phyloP scores from a whole-genome alignment of 768 basidiomycete species.

The Termitomyces sp. region DNA sequence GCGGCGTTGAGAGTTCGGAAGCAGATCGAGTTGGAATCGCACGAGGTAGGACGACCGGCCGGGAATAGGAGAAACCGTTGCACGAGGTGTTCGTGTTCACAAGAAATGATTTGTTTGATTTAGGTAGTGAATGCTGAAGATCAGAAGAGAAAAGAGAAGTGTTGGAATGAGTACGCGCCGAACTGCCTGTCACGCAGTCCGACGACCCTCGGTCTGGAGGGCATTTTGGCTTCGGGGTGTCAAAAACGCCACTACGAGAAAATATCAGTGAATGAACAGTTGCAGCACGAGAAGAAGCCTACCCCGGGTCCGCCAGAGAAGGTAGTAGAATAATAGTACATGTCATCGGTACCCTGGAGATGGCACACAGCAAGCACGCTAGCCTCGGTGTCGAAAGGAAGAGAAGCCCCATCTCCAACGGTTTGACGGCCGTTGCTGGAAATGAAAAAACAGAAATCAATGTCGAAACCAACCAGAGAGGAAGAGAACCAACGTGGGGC shows the following conservation, averaged over 20 bases:
- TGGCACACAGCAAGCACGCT: slow-evolving; percentile 85
- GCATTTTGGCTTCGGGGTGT: slow-evolving; percentile 87
- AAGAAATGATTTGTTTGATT: slow-evolving; percentile 15
- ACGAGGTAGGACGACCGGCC: slow-evolving; percentile 30
- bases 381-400: slow-evolving; percentile 68
- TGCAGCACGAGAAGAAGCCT: slow-evolving; percentile 16
- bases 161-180: slow-evolving; percentile 57
- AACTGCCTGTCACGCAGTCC: slow-evolving; percentile 91
- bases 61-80: slow-evolving; percentile 16
- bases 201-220: slow-evolving; percentile 95
- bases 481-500: slow-evolving; percentile 71
- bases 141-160: slow-evolving; percentile 32
- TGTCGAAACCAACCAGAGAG: background rate
- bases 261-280: background rate
- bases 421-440: slow-evolving; percentile 89
- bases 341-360: slow-evolving; percentile 70
- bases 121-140: slow-evolving; percentile 7
- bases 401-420: slow-evolving; percentile 96
- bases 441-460: slow-evolving; percentile 9
- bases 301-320: slow-evolving; percentile 94
- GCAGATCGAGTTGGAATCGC: slow-evolving; percentile 33
- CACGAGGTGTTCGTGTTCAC: slow-evolving; percentile 15
- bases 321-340: slow-evolving; percentile 90
- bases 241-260: slow-evolving; percentile 91
- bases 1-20: slow-evolving; percentile 60